phyloP scores from a whole-genome alignment of 1,139 yeast genomes.

The Magnusiomyces tetraspermus region DNA sequence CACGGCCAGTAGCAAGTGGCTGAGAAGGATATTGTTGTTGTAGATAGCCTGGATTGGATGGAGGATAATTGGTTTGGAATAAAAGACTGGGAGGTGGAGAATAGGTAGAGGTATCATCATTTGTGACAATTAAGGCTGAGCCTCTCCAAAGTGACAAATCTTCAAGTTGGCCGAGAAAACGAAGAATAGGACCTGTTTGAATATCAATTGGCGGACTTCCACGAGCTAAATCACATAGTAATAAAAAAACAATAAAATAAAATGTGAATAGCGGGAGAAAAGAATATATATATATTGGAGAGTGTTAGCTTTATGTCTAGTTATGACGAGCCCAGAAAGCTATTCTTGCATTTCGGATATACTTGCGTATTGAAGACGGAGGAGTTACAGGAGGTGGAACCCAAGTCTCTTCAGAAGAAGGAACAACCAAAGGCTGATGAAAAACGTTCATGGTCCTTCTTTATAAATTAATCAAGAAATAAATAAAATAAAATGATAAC shows the following conservation, averaged over 20 bases:
- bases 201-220: constrained; percentile 38
- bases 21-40: neutral
- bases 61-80: neutral
- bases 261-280: neutral
- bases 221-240: neutral
- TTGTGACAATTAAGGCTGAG: constrained; percentile 50
- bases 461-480: no score
- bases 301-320: no score
- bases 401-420: neutral
- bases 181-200: constrained; percentile 68
- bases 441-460: neutral
- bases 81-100: neutral
- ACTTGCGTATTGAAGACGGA: neutral
- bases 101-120: constrained; percentile 28
- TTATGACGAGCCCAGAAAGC: no score
- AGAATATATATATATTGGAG: no score
- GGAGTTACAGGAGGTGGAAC: neutral
- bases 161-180: constrained; percentile 53
- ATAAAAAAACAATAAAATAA: neutral
- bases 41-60: neutral
- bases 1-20: neutral
- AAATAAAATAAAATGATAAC: no score
- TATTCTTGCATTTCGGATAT: no score
- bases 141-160: constrained; percentile 53
- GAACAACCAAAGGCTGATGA: neutral